Percentiles rank a stretch among this genome's conserved stretches.
These are phyloP conservation scores for Cyberlindnera japonica DNA, from an alignment of 805 yeast genomes.

Conservation along the genomic window DNA sequence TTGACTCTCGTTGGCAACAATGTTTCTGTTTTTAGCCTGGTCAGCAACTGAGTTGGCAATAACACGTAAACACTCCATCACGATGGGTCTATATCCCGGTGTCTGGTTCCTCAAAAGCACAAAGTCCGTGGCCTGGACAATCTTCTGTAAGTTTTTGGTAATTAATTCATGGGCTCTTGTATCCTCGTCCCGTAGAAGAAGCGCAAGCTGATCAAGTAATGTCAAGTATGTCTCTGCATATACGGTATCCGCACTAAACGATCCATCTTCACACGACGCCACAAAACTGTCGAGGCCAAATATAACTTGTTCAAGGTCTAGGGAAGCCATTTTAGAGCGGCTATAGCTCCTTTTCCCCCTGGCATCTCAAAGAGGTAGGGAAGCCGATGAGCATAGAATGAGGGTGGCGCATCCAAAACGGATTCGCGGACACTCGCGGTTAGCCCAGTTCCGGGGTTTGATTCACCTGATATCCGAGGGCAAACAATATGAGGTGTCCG, in stretches of 20 bases:
- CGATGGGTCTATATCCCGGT: slow-evolving; percentile 9
- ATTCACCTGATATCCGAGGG: too few species aligned
- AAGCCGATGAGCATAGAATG: too few species aligned
- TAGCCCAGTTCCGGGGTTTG: too few species aligned
- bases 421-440: too few species aligned
- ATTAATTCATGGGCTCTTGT: slow-evolving; percentile 17
- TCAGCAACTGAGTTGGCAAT: slow-evolving; percentile 28
- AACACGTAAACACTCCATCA: slow-evolving; percentile 22
- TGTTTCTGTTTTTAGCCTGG: slow-evolving; percentile 20
- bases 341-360: too few species aligned
- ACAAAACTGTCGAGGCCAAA: slow-evolving; percentile 26
- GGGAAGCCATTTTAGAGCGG: slow-evolving; percentile 3
- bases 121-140: slow-evolving; percentile 14
- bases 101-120: slow-evolving; percentile 5
- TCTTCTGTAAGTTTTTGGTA: slow-evolving; percentile 13
- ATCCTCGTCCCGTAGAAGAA: slow-evolving; percentile 20
- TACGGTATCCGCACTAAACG: slow-evolving; percentile 10
- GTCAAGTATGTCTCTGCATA: slow-evolving; percentile 23
- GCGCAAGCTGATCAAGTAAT: slow-evolving; percentile 24
- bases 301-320: slow-evolving; percentile 27
- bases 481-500: too few species aligned
- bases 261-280: slow-evolving; percentile 12
- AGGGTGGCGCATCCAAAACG: too few species aligned
- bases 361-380: neutral
- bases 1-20: slow-evolving; percentile 5